These are phyloP conservation scores for Aspergillus neoniger DNA, from an alignment of 2,329 filamentous ascomycete species.

Conservation along the genomic window DNA sequence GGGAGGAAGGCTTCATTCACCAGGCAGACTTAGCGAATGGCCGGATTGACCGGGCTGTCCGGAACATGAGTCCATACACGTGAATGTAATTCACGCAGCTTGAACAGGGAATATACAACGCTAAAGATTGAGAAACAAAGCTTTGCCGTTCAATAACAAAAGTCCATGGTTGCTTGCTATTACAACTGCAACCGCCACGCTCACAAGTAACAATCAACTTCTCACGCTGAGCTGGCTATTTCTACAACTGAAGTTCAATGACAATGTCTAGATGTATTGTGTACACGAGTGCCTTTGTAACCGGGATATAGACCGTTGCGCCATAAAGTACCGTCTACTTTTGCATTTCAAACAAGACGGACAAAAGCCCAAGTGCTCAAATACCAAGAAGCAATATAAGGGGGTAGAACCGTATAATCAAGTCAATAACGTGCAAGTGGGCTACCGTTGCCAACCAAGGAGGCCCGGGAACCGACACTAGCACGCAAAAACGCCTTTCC, in stretches of 20 bases:
- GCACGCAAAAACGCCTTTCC: constrained; percentile 32
- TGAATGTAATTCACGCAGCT: no score
- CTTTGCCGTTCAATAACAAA: no score
- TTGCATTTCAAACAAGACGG: constrained; percentile 20
- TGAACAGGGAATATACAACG: no score
- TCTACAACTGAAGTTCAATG: not conserved
- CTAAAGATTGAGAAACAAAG: no score
- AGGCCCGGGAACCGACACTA: not conserved
- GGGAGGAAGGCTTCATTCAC: constrained; percentile 5
- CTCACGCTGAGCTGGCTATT: no score
- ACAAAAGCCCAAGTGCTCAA: constrained; percentile 3
- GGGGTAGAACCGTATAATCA: not conserved
- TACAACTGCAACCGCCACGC: no score
- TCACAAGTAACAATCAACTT: no score
- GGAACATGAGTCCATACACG: no score
- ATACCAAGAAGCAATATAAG: constrained; percentile 10
- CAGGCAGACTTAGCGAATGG: not conserved
- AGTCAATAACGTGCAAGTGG: not conserved
- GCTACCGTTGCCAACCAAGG: constrained; percentile 4
- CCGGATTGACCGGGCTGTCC: not conserved
- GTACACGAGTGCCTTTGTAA: constrained; percentile 4
- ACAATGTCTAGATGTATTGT: not conserved
- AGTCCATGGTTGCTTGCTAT: no score
- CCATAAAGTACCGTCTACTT: constrained; percentile 35
- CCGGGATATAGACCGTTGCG: constrained; percentile 15